These are phyloP conservation scores for Chytriomyces sp. DNA, from an alignment of 192 early-diverging fungal genomes.

Conservation along the genomic window DNA sequence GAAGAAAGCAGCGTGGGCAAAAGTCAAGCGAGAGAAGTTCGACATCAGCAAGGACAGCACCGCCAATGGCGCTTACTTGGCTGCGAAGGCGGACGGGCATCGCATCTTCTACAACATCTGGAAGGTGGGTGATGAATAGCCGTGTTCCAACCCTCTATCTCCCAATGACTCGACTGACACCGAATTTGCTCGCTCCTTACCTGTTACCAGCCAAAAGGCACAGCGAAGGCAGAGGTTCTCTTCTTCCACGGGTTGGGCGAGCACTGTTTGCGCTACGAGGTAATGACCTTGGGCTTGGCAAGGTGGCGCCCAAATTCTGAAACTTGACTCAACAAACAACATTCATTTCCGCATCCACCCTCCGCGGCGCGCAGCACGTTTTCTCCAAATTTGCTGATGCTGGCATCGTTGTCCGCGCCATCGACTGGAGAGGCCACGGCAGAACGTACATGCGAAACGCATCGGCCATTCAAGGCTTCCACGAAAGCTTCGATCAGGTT, in stretches of 20 bases:
- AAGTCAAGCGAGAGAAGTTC: neutral
- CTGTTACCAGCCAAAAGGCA: slow-evolving; percentile 20
- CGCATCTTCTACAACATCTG: slow-evolving; percentile 35
- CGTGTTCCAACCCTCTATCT: neutral
- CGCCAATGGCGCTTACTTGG: slow-evolving; percentile 6
- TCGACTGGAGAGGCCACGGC: slow-evolving; percentile 74
- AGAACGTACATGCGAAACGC: slow-evolving; percentile 59
- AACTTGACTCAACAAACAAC: too few species aligned
- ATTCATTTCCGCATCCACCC: too few species aligned
- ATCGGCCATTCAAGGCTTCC: slow-evolving; percentile 12
- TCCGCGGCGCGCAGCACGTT: slow-evolving; percentile 44
- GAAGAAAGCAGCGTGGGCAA: slow-evolving; percentile 2
- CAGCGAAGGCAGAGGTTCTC: slow-evolving; percentile 49
- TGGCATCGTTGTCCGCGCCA: slow-evolving; percentile 62
- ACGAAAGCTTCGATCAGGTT: slow-evolving; percentile 35
- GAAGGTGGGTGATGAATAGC: slow-evolving; percentile 17
- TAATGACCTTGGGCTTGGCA: neutral
- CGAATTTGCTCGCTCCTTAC: too few species aligned
- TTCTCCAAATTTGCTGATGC: slow-evolving; percentile 57
- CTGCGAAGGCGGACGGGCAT: slow-evolving; percentile 24
- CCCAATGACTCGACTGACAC: neutral
- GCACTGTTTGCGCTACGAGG: slow-evolving; percentile 65
- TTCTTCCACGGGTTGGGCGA: slow-evolving; percentile 69
- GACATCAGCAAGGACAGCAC: slow-evolving; percentile 11
- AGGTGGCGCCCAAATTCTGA: neutral